Evolutionary conservation across 768 basidiomycete genomes (phyloP).

Genomic region (Zangia roseola): DNA sequence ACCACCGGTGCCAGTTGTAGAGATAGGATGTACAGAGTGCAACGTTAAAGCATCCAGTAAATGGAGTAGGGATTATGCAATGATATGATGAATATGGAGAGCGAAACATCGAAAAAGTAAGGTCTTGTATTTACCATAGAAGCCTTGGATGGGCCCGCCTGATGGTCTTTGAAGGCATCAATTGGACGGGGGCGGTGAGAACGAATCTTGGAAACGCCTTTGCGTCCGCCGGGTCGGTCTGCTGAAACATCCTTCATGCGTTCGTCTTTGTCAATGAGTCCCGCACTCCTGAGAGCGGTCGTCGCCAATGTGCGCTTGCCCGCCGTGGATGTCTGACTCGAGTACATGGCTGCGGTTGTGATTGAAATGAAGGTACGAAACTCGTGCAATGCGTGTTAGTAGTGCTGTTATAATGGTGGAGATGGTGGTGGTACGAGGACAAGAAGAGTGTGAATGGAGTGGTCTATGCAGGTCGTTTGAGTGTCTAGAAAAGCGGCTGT

Average conservation of each 20-base stretch:
- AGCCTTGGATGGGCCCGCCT: slow-evolving; percentile 43
- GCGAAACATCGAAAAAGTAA: slow-evolving; percentile 27
- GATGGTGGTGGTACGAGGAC: slow-evolving; percentile 16
- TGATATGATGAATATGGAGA: slow-evolving; percentile 26
- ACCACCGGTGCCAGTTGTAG: slow-evolving; percentile 13
- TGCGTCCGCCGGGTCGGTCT: slow-evolving; percentile 68
- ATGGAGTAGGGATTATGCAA: slow-evolving; percentile 26
- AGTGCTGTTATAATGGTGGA: background rate
- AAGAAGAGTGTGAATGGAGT: slow-evolving; percentile 12
- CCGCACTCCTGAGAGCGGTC: slow-evolving; percentile 65
- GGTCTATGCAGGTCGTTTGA: slow-evolving; percentile 7
- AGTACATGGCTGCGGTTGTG: slow-evolving; percentile 44
- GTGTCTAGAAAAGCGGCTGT: slow-evolving; percentile 20
- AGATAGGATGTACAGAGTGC: slow-evolving; percentile 18
- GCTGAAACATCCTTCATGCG: slow-evolving; percentile 70
- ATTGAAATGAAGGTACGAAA: background rate
- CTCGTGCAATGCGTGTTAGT: background rate
- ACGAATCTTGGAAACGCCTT: slow-evolving; percentile 60
- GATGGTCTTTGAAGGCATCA: slow-evolving; percentile 54
- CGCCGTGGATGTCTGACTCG: slow-evolving; percentile 57
- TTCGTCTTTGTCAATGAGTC: slow-evolving; percentile 74
- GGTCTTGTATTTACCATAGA: slow-evolving; percentile 68
- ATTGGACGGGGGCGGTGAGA: slow-evolving; percentile 59
- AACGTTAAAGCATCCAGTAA: slow-evolving; percentile 13
- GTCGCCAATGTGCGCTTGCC: slow-evolving; percentile 58